These are phyloP conservation scores for Paramyrothecium sp. DNA, from an alignment of 2,329 filamentous ascomycete species.

Conservation along the genomic window DNA sequence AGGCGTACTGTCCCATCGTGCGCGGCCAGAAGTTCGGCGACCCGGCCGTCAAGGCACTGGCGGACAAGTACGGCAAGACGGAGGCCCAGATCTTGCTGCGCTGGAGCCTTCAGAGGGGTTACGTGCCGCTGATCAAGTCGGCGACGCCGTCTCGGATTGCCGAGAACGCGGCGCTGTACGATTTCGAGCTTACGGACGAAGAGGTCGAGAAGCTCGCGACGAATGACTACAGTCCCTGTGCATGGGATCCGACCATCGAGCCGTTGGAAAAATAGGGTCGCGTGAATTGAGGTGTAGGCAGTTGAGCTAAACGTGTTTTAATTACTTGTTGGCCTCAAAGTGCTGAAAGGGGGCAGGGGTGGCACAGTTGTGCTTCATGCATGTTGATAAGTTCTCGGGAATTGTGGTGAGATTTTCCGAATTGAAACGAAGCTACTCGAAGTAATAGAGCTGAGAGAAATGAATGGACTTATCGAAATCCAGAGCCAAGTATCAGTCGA, in stretches of 20 bases:
- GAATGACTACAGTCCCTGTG: constrained; percentile 50
- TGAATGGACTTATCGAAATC: too few species aligned
- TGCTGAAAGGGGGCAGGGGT: too few species aligned
- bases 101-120: constrained; percentile 79
- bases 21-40: constrained; percentile 71
- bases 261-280: constrained; percentile 37
- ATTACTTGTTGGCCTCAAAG: too few species aligned
- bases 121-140: constrained; percentile 72
- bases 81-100: constrained; percentile 76
- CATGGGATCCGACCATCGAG: constrained; percentile 55
- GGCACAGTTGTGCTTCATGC: too few species aligned
- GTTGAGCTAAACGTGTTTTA: too few species aligned
- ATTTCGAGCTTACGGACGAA: constrained; percentile 53
- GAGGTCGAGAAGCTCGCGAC: constrained; percentile 51
- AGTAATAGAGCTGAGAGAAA: too few species aligned
- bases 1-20: constrained; percentile 63
- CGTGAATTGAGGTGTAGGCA: too few species aligned
- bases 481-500: too few species aligned
- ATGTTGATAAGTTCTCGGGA: too few species aligned
- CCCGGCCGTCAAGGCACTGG: constrained; percentile 59
- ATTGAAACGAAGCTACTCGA: too few species aligned
- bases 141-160: constrained; percentile 65
- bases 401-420: too few species aligned
- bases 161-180: constrained; percentile 58
- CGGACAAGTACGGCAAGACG: constrained; percentile 70